Evolutionary conservation across 345 rosid genomes (phyloP).

Genomic region (Rhodamnia argentea): DNA sequence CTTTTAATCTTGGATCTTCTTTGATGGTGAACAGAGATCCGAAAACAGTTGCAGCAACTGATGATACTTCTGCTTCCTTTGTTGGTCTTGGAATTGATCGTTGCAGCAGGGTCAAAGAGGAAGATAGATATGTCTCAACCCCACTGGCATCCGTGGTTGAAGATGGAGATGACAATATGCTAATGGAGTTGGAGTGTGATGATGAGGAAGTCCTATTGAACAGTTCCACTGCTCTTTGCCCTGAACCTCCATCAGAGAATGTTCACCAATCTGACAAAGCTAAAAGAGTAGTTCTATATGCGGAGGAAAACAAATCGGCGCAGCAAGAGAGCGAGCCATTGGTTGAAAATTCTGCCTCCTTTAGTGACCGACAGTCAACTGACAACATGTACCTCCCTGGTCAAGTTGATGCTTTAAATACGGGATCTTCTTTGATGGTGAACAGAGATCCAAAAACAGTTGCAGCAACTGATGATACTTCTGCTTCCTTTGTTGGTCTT

Average conservation of each 20-base stretch:
- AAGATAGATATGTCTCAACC: conserved; percentile 8
- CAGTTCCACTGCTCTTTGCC: conserved; percentile 2
- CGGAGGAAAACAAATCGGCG: conserved; percentile 6
- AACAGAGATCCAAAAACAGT: conserved; percentile 5
- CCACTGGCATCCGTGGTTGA: conserved; percentile 9
- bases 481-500: neutral
- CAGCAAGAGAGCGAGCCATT: neutral
- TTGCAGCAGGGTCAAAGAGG: conserved; percentile 11
- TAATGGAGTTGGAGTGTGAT: conserved; percentile 10
- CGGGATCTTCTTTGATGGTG: conserved; percentile 1
- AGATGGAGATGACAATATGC: conserved; percentile 15
- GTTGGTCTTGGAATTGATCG: neutral
- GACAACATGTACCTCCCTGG: conserved; percentile 15
- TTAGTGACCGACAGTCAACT: neutral
- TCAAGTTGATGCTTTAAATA: conserved; percentile 11
- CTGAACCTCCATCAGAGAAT: conserved; percentile 5
- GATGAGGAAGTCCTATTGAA: neutral
- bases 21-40: conserved; percentile 3
- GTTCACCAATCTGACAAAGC: neutral
- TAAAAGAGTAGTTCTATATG: conserved; percentile 5
- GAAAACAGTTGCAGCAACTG: conserved; percentile 6
- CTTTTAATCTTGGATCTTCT: conserved; percentile 3
- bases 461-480: conserved; percentile 1
- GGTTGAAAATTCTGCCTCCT: neutral
- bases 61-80: neutral